Percentiles rank a stretch among this genome's conserved stretches.
phyloP scores from a whole-genome alignment of 345 rosid species.

The Gossypium rotundifolium region DNA sequence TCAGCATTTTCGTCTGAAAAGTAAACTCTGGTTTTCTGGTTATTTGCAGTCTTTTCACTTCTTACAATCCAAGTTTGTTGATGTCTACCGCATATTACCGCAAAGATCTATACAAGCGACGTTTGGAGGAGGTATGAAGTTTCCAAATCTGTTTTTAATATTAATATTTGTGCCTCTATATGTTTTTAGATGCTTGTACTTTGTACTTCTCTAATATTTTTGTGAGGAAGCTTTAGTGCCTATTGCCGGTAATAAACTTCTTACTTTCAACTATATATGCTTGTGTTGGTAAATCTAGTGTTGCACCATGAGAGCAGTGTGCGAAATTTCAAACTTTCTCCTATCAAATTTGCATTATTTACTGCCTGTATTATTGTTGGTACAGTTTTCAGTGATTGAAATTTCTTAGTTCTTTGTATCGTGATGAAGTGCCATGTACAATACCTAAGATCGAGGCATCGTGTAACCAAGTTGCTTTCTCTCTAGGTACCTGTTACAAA shows the following conservation, averaged over 20 bases:
- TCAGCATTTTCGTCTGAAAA: background rate
- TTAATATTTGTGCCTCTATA: background rate
- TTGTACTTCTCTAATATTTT: background rate
- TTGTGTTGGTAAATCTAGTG: background rate
- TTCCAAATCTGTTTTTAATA: background rate
- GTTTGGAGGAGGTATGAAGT: conserved; percentile 45
- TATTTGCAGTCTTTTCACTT: conserved; percentile 73
- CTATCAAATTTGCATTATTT: background rate
- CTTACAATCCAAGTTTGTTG: conserved; percentile 61
- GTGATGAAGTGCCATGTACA: background rate
- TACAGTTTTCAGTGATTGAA: background rate
- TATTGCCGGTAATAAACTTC: background rate
- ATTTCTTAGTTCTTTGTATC: background rate
- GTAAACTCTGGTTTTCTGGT: conserved; percentile 10
- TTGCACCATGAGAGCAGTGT: background rate
- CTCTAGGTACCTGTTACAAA: conserved; percentile 85
- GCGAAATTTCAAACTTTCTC: background rate
- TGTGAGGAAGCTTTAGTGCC: background rate
- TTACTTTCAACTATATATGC: background rate
- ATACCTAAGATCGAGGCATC: background rate
- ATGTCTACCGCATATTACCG: conserved; percentile 90
- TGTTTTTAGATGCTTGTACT: background rate
- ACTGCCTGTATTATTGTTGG: background rate
- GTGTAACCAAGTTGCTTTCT: conserved; percentile 7
- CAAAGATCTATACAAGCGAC: conserved; percentile 65